phyloP scores from a whole-genome alignment of 805 yeast genomes.

The Zygoascus bituminiphila region DNA sequence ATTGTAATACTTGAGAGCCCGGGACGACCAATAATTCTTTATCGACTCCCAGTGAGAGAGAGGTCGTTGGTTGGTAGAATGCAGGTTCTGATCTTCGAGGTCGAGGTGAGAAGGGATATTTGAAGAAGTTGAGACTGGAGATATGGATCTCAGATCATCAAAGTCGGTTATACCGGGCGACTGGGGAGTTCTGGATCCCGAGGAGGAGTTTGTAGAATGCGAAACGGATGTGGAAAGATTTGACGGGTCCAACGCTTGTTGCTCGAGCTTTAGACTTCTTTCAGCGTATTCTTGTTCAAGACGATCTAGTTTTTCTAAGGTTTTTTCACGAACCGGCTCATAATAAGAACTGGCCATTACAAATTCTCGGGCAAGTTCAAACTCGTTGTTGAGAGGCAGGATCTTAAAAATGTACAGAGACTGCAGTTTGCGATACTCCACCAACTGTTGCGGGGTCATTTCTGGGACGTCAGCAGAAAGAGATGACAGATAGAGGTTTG shows the following conservation, averaged over 20 bases:
- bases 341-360: slow-evolving; percentile 4
- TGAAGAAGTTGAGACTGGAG: background rate
- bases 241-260: slow-evolving; percentile 1
- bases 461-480: background rate
- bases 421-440: slow-evolving; percentile 2
- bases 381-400: slow-evolving; percentile 12
- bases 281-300: slow-evolving; percentile 4
- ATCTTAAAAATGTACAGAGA: slow-evolving; percentile 12
- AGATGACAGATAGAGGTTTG: slow-evolving; percentile 6
- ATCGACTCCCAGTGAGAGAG: background rate
- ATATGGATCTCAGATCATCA: background rate
- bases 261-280: slow-evolving; percentile 1
- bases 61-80: too few species aligned
- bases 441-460: slow-evolving; percentile 1
- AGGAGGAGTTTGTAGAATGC: background rate
- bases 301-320: slow-evolving; percentile 7
- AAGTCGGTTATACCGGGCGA: background rate
- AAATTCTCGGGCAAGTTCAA: slow-evolving; percentile 16
- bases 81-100: background rate
- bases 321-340: background rate
- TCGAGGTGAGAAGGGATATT: background rate
- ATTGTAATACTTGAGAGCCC: background rate
- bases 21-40: background rate
- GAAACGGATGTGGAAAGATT: background rate
- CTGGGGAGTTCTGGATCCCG: background rate